Evolutionary conservation across 768 basidiomycete species (phyloP), one percentile per base, ranked within the genome.

Genomic region (Boletus vermiculosoides): DNA sequence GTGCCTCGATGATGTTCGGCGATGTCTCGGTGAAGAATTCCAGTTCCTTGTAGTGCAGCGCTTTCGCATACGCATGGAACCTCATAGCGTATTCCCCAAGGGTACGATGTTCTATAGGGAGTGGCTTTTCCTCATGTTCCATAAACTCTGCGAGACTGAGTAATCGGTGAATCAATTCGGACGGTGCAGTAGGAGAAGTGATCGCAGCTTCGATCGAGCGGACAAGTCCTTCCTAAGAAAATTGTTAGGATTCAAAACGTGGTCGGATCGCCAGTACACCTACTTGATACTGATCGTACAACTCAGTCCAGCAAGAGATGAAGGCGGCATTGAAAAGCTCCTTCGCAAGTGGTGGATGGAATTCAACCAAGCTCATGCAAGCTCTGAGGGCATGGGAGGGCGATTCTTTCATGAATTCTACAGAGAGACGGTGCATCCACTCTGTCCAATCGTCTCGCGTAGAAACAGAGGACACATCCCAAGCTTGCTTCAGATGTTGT

Each of bases 261-360:
- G 48, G 20, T 51, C 11, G 22, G 25, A 57, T 33, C 7, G 20
- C 34, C 18, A 37, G 3, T 37, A 48, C 50, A 53, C 45, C 30
- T 65, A 94, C 95, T 82, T 98, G 96, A 73, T 98, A 98, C 67
- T 92, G 88, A 51, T 98, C 95, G 65, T 94, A 98, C 8, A 99
- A 76, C 64, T 97, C 94, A 1, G 85, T 83, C 96, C 97, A 99
- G 61, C 97, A 99, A 5, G 95, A 98, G 18, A 98, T 82, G 74
- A 99, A 99, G 0, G 97, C 97, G 5, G 95, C 94, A 70, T 98
- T 98, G 80, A 98, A 98, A 12, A 99, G 76, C 66, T 98, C 96
- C 65, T 90, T 88, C 0, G 94, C 94, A 49, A 98, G 80, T 1
- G 94, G 93, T 22, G 87, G 83, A 71, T 98, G 92, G 9, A 90